phyloP scores from a whole-genome alignment of 352 stramenopile species.

The Elongisporangium prolatum region DNA sequence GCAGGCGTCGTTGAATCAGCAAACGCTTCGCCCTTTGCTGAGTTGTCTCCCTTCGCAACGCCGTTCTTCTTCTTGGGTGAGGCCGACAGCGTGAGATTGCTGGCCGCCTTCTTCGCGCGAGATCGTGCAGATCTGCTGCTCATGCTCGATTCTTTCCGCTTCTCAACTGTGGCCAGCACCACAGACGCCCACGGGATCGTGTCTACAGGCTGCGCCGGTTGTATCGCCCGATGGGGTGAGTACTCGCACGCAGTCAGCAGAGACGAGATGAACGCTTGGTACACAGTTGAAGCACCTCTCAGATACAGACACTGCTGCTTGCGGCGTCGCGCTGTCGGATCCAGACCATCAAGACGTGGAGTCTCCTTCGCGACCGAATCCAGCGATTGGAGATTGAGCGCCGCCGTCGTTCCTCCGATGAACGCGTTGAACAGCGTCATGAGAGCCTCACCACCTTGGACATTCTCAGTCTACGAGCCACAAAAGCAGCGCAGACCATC shows the following conservation, averaged over 20 bases:
- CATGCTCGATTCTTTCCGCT: not conserved
- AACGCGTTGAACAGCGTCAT: conserved; percentile 44
- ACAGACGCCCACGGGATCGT: not conserved
- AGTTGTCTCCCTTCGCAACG: not conserved
- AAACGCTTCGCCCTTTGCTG: not conserved
- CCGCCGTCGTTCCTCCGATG: conserved; percentile 28
- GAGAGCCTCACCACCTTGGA: conserved; percentile 44
- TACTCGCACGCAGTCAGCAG: conserved; percentile 8
- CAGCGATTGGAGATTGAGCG: conserved; percentile 40
- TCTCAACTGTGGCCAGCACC: not conserved
- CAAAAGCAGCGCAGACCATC: conserved; percentile 1
- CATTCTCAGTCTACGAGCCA: conserved; percentile 35
- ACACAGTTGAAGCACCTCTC: conserved; percentile 36
- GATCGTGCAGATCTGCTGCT: not conserved
- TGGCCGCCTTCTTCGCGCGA: conserved; percentile 1
- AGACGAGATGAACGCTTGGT: conserved; percentile 33
- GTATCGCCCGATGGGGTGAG: not conserved
- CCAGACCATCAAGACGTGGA: conserved; percentile 8
- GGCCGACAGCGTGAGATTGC: conserved; percentile 4
- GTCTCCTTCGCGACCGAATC: conserved; percentile 26
- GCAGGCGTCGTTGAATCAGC: not conserved
- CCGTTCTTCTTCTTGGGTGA: conserved; percentile 5
- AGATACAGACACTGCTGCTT: conserved; percentile 57
- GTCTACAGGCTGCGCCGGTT: not conserved
- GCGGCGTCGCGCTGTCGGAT: conserved; percentile 23